Percentiles rank a stretch among this genome's conserved stretches.
Conservation (phyloP, 331 rosid species). For the Cydonia oblonga region DNA sequence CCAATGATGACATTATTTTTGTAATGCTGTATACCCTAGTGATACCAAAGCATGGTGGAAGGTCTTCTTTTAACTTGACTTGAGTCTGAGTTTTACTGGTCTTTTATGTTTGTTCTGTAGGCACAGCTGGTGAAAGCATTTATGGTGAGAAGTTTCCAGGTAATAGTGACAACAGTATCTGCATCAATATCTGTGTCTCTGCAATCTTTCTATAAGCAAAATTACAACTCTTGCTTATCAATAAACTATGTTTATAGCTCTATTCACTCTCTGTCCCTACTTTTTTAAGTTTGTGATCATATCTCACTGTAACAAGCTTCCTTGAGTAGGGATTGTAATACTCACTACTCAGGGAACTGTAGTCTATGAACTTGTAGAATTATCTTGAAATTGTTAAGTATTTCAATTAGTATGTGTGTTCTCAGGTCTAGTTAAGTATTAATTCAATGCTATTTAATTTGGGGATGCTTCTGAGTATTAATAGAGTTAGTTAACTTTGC, state of each 20-base stretch:
- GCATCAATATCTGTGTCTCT: neutral
- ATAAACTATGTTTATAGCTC: neutral
- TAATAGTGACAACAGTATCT: slow-evolving; percentile 17
- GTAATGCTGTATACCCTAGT: neutral
- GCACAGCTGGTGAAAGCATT: slow-evolving; percentile 94
- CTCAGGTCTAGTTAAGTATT: neutral
- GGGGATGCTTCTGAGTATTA: neutral
- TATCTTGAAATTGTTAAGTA: neutral
- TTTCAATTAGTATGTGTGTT: neutral
- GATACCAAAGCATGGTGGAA: neutral
- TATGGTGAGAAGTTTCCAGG: slow-evolving; percentile 82
- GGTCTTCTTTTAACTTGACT: neutral
- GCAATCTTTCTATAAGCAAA: neutral
- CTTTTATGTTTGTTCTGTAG: slow-evolving; percentile 26
- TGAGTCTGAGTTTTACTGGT: neutral
- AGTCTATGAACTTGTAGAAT: neutral
- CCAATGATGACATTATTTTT: neutral
- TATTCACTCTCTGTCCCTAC: neutral
- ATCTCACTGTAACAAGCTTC: neutral
- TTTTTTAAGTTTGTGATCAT: neutral
- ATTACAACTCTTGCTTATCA: neutral
- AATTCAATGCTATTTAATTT: neutral
- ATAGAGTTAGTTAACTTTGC: slow-evolving; percentile 5
- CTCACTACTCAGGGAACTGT: neutral
- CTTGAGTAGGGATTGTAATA: neutral